Conservation (phyloP, 2,329 filamentous ascomycete species). For the Cladosporium sphaerospermum region DNA sequence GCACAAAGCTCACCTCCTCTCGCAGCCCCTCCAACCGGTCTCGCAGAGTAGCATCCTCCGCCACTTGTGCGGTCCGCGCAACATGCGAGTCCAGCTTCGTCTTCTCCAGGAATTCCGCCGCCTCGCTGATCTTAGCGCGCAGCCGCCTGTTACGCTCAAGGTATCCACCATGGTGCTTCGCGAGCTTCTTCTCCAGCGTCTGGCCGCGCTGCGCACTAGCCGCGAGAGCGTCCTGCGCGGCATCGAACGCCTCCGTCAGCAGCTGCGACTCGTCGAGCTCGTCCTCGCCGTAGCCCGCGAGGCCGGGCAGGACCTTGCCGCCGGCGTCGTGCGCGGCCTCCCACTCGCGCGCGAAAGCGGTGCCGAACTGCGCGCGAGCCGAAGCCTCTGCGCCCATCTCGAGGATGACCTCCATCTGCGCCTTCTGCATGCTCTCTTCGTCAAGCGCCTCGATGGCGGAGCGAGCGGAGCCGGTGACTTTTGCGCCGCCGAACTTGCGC, state of each 20-base stretch:
- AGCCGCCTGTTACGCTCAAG: conserved; percentile 77
- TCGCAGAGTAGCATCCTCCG: conserved; percentile 70
- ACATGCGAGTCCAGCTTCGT: conserved; percentile 65
- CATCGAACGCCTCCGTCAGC: conserved; percentile 67
- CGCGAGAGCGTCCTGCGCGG: conserved; percentile 66
- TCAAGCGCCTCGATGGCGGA: conserved; percentile 57
- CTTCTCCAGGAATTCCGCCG: conserved; percentile 66
- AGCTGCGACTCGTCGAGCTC: conserved; percentile 62
- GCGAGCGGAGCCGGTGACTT: conserved; percentile 54
- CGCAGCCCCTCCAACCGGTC: conserved; percentile 67
- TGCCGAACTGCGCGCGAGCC: conserved; percentile 40
- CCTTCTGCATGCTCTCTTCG: conserved; percentile 66
- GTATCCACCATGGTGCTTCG: conserved; percentile 81
- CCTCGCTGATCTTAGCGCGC: conserved; percentile 70
- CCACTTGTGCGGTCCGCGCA: conserved; percentile 68
- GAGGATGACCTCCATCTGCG: conserved; percentile 67
- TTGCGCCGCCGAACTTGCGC: conserved; percentile 62
- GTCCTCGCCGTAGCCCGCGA: conserved; percentile 68
- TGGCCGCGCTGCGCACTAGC: conserved; percentile 71
- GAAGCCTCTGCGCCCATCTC: conserved; percentile 51
- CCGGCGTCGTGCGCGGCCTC: conserved; percentile 39
- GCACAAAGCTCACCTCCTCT: conserved; percentile 77
- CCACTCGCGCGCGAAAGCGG: conserved; percentile 39
- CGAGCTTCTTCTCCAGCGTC: conserved; percentile 91
- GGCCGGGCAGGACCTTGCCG: conserved; percentile 58